Conservation (phyloP, 106 monocot genomes). For the Iris macrosiphon region DNA sequence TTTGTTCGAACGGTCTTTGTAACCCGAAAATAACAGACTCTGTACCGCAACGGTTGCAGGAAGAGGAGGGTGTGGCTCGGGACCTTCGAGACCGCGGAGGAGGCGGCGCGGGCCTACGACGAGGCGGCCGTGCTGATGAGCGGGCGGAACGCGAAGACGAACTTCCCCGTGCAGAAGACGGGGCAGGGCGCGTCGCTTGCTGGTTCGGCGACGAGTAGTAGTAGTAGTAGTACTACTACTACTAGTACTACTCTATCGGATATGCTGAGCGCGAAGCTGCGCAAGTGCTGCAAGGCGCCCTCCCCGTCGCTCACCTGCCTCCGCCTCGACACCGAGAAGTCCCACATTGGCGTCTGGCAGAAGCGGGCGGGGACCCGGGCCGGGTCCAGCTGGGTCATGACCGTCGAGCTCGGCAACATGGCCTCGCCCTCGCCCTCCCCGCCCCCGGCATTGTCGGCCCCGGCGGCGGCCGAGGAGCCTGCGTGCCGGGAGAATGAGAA, state of each 20-base stretch:
- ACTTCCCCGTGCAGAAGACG: conserved; percentile 47
- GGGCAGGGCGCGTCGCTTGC: neutral
- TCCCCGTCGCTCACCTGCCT: conserved; percentile 89
- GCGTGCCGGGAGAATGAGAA: no score
- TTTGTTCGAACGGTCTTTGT: no score
- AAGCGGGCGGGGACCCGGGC: conserved; percentile 77
- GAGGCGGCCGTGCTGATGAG: conserved; percentile 76
- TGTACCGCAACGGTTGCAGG: no score
- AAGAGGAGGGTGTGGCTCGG: conserved; percentile 91
- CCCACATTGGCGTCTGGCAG: conserved; percentile 92
- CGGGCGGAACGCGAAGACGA: conserved; percentile 88
- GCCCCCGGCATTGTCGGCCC: neutral
- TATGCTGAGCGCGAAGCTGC: conserved; percentile 70
- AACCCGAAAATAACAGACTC: no score
- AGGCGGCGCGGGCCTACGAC: conserved; percentile 86
- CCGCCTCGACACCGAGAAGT: conserved; percentile 84
- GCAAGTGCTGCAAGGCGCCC: conserved; percentile 62
- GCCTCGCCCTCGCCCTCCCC: neutral
- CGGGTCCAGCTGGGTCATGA: conserved; percentile 90
- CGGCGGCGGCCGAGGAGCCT: neutral
- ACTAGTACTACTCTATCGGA: conserved; percentile 28
- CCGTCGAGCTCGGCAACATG: conserved; percentile 51
- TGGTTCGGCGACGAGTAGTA: conserved; percentile 6
- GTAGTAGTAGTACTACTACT: conserved; percentile 8
- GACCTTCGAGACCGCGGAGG: conserved; percentile 88